Evolutionary conservation across 306 rosid species (phyloP), one percentile per base, ranked within the genome.

Genomic region (Quercus robur): DNA sequence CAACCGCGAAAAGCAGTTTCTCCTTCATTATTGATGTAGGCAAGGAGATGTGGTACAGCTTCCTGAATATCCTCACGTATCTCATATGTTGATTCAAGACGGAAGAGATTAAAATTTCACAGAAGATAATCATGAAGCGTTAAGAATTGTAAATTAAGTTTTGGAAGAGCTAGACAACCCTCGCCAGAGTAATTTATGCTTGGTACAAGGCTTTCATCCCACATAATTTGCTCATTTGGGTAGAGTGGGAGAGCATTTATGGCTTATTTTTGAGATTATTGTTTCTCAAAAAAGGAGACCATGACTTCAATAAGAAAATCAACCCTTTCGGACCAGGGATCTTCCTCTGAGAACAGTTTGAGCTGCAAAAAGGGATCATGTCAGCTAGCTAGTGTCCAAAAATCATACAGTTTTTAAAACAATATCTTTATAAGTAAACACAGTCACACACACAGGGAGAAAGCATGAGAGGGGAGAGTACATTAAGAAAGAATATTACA

Each of bases 161-260:
- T 95, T 44, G 99, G 99, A 75, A 95, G 93, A n/a, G 99, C 99
- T 78, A 95, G 84, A 81, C 99, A 95, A 87, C 99, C 98, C 86
- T 95, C 98, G 26, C 99, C 98, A 9, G 99, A 90, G 86, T 95
- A 95, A 88, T 95, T 95, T 78, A 95, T 93, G 89, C 98, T 95
- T 3, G 99, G 99, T 19, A 95, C 99, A 76, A 95, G 91, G 62
- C 99, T 95, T 87, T 93, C 99, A 81, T 95, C 99, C 98, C 99
- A 95, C 99, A 95, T 95, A 73, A 95, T 91, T 83, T 86, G 94
- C 82, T 95, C 99, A 38, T 93, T 95, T 56, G 99, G 99, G 81
- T 95, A 95, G 49, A 95, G 94, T 21, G 99, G 99, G 86, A 95
- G 98, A 80, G 99, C 93, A 89, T 95, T 95, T 70, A 95, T 93